Base-by-base conservation (phyloP, 495 filamentous ascomycete genomes). In the Cercophora sp. region DNA sequence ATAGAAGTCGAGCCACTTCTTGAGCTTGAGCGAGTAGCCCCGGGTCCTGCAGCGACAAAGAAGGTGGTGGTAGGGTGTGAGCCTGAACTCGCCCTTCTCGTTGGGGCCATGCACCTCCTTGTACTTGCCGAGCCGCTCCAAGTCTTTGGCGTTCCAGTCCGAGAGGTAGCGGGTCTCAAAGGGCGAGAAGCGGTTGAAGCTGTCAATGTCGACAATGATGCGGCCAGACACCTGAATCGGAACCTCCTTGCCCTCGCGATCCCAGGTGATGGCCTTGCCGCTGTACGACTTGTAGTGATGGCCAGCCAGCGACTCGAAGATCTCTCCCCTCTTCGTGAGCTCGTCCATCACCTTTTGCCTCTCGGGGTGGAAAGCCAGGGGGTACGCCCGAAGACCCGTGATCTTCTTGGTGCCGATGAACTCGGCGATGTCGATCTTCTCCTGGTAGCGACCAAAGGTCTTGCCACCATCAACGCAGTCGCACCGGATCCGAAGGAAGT, bases 381-480 rank as follows among this genome's bases (percentile, higher is more conserved):
- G 86, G 54, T 75, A 85, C 0, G 71, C 71, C 5, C 74, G 61
- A 13, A 88, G 73, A 1, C 71, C 65, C 1, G 63, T 77, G 59
- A 88, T 84, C 19, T 74, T 67, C 16, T 58, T 68, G 23, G 81
- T 84, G 15, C 85, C 85, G 18, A 67, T 60, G 57, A 81, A 88
- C 16, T 58, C 48, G 20, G 57, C 57, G 23, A 88, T 77, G 16
- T 55, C 52, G 42, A 80, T 72, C 3, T 56, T 54, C 16, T 72
- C 55, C 36, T 65, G 62, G 27, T 60, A 59, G 6, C 70, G 71
- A 8, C 85, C 82, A 50, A 86, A 86, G 0, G 65, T 67, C 6
- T 74, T 71, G 10, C 86, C 85, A 47, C 85, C 74, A 46, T 85
- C 81, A 37, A 87, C 70, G 50, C 78, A 80, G 26, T 74, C 62